Base-by-base conservation (phyloP, 2,329 filamentous ascomycete genomes). In the Elsinoe necatrix region DNA sequence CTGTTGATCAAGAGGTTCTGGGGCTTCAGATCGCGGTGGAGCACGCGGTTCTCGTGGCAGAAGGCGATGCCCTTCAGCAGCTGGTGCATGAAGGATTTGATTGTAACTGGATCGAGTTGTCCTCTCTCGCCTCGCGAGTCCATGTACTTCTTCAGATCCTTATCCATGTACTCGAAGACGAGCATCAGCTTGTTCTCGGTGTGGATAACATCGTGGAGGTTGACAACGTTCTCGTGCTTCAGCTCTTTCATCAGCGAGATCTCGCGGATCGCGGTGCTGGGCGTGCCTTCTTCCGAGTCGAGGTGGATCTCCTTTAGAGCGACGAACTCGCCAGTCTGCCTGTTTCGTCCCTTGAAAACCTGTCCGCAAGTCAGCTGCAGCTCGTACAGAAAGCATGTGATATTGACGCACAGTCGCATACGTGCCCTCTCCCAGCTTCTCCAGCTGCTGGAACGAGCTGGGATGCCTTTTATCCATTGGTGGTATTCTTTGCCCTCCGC, bases 181-280 rank as follows among this genome's bases (percentile, higher is more conserved):
- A 98, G 84, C 93, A 98, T 98, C 58, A 98, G 83, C 72, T 98
- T 98, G 75, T 97, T 98, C 77, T 98, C 93, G 58, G 93, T 98
- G 73, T 98, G 93, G 67, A 98, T 97, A 57, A 98, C 93, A 78
- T 98, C 93, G 79, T 97, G 89, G 4, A 98, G 84, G 58, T 86
- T 89, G 65, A 98, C 91, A 63, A 98, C 97, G 69, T 96, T 97
- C 71, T 96, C 91, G 73, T 98, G 93, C 74, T 97, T 97, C 63
- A 98, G 81, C 74, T 98, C 93, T 75, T 98, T 98, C 93, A 98
- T 97, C 57, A 98, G 80, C 1, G 91, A 96, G 66, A 98, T 98
- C 73, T 98, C 93, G 67, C 93, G 89, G 70, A 98, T 98, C 47
- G 93, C 93, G 0, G 93, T 98, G 54, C 88, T 95, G 3, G 93